Base-by-base conservation (phyloP, 2,329 filamentous ascomycete genomes). In the Bipolaris bicolor region DNA sequence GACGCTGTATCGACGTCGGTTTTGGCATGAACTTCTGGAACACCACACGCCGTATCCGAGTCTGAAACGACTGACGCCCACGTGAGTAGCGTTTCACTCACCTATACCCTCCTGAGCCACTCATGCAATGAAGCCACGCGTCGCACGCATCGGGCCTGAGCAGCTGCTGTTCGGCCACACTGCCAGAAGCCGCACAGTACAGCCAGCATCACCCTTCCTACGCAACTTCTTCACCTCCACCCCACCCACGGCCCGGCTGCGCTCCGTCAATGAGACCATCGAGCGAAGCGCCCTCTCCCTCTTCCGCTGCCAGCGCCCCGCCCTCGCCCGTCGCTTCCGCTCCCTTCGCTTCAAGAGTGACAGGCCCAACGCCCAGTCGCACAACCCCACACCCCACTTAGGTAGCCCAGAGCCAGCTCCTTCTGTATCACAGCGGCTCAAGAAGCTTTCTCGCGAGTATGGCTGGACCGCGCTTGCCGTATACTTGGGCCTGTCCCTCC, bases 381-480 rank as follows among this genome's bases (percentile, higher is more conserved):
- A 70, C 15, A 68, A 79, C 55, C 76, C 77, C 9, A 75, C 74
- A 52, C 72, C 77, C 57, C 63, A 79, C 64, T 61, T 78, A 61
- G 76, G 76, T 50, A 77, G 73, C 51, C 76, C 76, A 20, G 70
- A 76, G 29, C 73, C 76, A 6, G 63, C 80, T 9, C 77, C 80
- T 11, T 85, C 87, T 7, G 76, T 95, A 40, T 88, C 88, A 2
- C 87, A 87, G 62, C 85, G 89, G 24, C 80, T 98, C 73, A 92
- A 89, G 77, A 92, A 91, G 73, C 84, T 99, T 44, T 92, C 90
- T 2, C 88, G 89, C 62, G 94, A 98, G 76, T 99, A 99, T 76
- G 95, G 95, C 39, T 98, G 93, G 92, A 85, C 90, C 3, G 93
- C 93, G 1, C 78, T 97, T 5, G 94, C 92, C n/a, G 91, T 99